Base-by-base conservation (phyloP, 2,329 filamentous ascomycete genomes). In the Colletotrichum sp. region DNA sequence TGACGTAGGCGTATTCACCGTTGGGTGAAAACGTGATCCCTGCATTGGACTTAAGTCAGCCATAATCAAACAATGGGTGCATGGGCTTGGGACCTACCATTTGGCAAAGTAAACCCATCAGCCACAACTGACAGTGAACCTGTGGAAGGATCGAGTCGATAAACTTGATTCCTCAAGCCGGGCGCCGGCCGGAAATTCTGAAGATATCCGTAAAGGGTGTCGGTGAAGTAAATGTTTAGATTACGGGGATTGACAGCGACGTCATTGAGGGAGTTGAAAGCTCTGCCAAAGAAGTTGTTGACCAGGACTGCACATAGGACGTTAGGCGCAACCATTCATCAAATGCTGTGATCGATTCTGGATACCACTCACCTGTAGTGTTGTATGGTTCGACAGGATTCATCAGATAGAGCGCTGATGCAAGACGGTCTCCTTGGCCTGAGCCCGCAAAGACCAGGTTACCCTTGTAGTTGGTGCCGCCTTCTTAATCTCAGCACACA, bases 261-360 rank as follows among this genome's bases (percentile, higher is more conserved):
- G 76, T 93, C 92, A 77, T 93, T 93, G 13, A 92, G 82, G 0
- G 91, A 92, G 80, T 88, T 91, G 82, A 93, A 93, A 52, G 89
- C 86, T 5, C 90, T 87, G n/a, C 91, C 91, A 69, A 90, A 90
- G 80, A 86, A 93, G 81, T 90, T 91, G 78, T 91, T 91, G n/a
- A 93, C 73, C 13, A 93, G 83, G 0, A 88, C 87, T 86, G 9
- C 44, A 4, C 44, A 16, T 1, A 3, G 13, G 2, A 78, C 5
- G 1, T 39, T 71, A n/a, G 64, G 28, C n/a, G 0, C 5, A 36
- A 8, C 12, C 21, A 4, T 12, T 5, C n/a, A 15, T 9, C 28
- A n/a, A 62, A 7, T 2, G 1, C 59, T 18, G 57, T 2, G 2
- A 18, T 39, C 6, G 3, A 5, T 6, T 24, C 15, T 4, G 52